Percentiles rank a stretch among this genome's conserved stretches.
Conservation (phyloP, 305 asterid genomes). For the Rubia peregrina region DNA sequence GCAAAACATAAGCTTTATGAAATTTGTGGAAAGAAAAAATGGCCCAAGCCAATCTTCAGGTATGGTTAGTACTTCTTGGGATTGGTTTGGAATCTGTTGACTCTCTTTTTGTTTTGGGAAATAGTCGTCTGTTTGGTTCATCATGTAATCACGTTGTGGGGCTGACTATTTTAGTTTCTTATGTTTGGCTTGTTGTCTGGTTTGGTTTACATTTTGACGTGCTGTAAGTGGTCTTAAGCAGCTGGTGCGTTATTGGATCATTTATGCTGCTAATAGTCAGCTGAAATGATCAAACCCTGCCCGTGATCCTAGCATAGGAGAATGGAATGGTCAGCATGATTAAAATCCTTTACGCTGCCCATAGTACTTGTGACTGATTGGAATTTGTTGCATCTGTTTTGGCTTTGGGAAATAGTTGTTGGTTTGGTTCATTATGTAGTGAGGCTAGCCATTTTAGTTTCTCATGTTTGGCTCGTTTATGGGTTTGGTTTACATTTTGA, state of each 20-base stretch:
- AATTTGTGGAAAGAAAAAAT: conserved; percentile 63
- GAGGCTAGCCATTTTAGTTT: background rate
- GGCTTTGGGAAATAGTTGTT: background rate
- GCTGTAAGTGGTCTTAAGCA: too few species aligned
- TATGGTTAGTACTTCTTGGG: conserved; percentile 12
- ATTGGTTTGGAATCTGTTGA: background rate
- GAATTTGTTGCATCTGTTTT: background rate
- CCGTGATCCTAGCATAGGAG: background rate
- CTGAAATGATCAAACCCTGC: too few species aligned
- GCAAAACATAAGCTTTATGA: conserved; percentile 69
- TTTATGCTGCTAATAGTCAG: too few species aligned
- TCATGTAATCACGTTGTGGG: background rate
- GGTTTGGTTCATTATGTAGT: background rate
- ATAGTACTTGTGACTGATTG: too few species aligned
- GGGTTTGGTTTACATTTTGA: background rate
- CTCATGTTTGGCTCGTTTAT: background rate
- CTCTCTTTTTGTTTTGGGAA: too few species aligned
- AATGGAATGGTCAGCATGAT: background rate
- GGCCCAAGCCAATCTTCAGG: conserved; percentile 71
- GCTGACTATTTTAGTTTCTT: background rate
- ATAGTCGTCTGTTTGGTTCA: too few species aligned
- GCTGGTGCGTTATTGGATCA: too few species aligned
- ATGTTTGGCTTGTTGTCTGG: too few species aligned
- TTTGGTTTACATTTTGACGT: too few species aligned
- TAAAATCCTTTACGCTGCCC: too few species aligned